These are phyloP conservation scores for Brassica cretica DNA, from an alignment of 345 rosid genomes.

Conservation along the genomic window DNA sequence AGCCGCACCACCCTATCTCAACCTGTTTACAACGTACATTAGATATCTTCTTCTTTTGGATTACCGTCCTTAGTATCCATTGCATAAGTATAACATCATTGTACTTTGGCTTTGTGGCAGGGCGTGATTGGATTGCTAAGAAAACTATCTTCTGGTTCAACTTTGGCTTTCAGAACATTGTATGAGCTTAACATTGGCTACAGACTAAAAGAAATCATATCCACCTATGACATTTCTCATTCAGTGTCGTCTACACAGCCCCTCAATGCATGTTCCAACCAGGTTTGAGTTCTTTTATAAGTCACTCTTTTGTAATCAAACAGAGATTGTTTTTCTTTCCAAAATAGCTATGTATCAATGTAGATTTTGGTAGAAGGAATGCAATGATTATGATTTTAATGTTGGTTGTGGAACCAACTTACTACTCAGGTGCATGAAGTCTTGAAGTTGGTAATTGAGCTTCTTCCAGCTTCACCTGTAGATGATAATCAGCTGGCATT, in stretches of 20 bases:
- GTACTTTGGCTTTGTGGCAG: constrained; percentile 50
- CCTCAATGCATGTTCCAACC: constrained; percentile 66
- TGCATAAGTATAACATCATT: constrained; percentile 10
- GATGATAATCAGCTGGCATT: constrained; percentile 46
- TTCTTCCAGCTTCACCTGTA: constrained; percentile 59
- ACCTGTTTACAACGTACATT: constrained; percentile 68
- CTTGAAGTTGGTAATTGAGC: constrained; percentile 83
- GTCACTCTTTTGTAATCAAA: constrained; percentile 6
- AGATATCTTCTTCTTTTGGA: constrained; percentile 21
- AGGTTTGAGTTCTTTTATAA: constrained; percentile 50
- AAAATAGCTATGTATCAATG: constrained; percentile 13
- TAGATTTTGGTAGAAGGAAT: constrained; percentile 8
- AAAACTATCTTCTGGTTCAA: constrained; percentile 72
- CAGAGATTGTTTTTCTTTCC: neutral
- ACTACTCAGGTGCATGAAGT: constrained; percentile 76
- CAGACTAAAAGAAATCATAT: constrained; percentile 72
- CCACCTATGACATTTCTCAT: constrained; percentile 66
- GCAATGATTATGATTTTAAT: constrained; percentile 6
- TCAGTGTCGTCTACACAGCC: constrained; percentile 61
- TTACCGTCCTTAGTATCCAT: constrained; percentile 6
- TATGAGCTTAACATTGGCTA: constrained; percentile 79
- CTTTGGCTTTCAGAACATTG: constrained; percentile 66
- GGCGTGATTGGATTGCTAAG: constrained; percentile 83
- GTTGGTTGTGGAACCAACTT: constrained; percentile 13
- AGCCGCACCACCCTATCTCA: constrained; percentile 79